Evolutionary conservation across 345 rosid genomes (phyloP).

Genomic region (Camelina laxa): DNA sequence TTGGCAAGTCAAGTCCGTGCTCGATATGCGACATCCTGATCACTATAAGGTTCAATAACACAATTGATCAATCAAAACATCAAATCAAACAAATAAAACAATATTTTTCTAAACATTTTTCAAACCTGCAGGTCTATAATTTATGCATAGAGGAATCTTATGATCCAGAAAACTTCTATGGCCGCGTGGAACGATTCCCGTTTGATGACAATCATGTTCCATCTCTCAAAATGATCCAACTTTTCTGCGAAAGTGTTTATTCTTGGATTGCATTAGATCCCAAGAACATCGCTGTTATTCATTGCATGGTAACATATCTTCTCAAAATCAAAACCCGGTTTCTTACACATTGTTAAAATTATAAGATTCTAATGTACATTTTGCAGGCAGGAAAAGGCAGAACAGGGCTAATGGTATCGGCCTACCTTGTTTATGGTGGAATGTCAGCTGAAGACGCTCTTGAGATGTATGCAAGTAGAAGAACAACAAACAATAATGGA

Average conservation of each 20-base stretch:
- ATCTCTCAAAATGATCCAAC: slow-evolving; percentile 70
- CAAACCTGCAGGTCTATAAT: slow-evolving; percentile 62
- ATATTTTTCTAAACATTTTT: not conserved
- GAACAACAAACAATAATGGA: slow-evolving; percentile 96
- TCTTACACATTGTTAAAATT: not conserved
- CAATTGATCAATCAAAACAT: not conserved
- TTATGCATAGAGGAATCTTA: slow-evolving; percentile 84
- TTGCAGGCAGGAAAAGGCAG: slow-evolving; percentile 96
- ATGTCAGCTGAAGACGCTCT: slow-evolving; percentile 88
- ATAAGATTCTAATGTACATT: slow-evolving; percentile 28
- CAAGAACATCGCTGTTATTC: slow-evolving; percentile 77
- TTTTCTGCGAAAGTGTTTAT: slow-evolving; percentile 79
- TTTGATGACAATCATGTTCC: slow-evolving; percentile 97
- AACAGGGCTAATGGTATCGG: slow-evolving; percentile 89
- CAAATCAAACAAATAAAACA: not conserved
- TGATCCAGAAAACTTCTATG: slow-evolving; percentile 74
- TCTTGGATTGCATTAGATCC: slow-evolving; percentile 80
- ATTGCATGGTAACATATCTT: slow-evolving; percentile 91
- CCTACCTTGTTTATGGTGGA: slow-evolving; percentile 82
- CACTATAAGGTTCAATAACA: slow-evolving; percentile 77
- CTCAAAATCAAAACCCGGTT: not conserved
- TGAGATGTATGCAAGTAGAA: slow-evolving; percentile 76
- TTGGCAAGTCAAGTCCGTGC: slow-evolving; percentile 95
- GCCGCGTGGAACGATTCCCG: slow-evolving; percentile 81
- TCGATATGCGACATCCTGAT: slow-evolving; percentile 75